These are phyloP conservation scores for Cyathus olla DNA, from an alignment of 1,284 basidiomycete genomes.

Conservation along the genomic window DNA sequence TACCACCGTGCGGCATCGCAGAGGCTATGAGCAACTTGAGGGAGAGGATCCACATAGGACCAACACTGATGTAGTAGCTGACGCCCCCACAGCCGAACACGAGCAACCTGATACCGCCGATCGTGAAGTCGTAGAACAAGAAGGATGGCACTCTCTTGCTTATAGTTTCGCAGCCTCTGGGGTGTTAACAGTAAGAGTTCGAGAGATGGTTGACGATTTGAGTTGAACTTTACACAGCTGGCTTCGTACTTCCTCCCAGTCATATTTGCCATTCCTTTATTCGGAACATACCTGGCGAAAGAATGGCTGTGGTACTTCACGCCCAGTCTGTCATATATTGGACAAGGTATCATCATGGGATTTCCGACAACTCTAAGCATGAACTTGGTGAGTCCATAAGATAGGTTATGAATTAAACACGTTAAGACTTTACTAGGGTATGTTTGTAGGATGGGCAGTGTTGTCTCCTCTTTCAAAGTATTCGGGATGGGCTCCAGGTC, in stretches of 20 bases:
- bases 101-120: slow-evolving; percentile 40
- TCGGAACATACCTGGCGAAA: slow-evolving; percentile 87
- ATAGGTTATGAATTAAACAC: too few relatives aligned
- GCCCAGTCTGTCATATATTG: slow-evolving; percentile 91
- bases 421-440: slow-evolving; percentile 65
- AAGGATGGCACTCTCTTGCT: slow-evolving; percentile 79
- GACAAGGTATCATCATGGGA: slow-evolving; percentile 98
- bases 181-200: slow-evolving; percentile 72
- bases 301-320: slow-evolving; percentile 97
- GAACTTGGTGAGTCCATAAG: slow-evolving; percentile 74
- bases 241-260: slow-evolving; percentile 89
- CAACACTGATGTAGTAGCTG: slow-evolving; percentile 14
- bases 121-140: slow-evolving; percentile 59
- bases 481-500: slow-evolving; percentile 91
- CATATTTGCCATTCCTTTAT: slow-evolving; percentile 91
- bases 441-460: slow-evolving; percentile 96
- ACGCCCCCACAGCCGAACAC: slow-evolving; percentile 11
- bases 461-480: slow-evolving; percentile 89
- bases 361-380: slow-evolving; percentile 94
- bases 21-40: slow-evolving; percentile 61
- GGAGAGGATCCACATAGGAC: slow-evolving; percentile 8
- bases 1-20: slow-evolving; percentile 60
- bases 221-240: slow-evolving; percentile 56
- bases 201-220: background rate
- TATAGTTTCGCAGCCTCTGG: slow-evolving; percentile 84